A percentile compares a stretch with the other conserved stretches of the same genome.
Evolutionary conservation across 2,329 filamentous ascomycete species (phyloP).

Genomic region (Hyphodiscus sp.): DNA sequence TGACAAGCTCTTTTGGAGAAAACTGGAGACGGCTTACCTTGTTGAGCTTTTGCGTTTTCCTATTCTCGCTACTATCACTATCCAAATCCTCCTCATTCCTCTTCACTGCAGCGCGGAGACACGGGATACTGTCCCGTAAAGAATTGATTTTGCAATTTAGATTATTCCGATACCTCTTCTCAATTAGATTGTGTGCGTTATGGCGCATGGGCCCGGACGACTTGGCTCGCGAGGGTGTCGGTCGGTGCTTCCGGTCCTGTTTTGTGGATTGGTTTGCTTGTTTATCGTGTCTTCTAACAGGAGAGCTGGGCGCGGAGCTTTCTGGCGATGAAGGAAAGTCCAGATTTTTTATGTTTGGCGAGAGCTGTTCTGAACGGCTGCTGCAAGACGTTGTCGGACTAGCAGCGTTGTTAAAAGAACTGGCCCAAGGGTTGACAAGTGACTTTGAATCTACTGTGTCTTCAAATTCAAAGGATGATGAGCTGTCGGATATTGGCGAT

Average conservation of each 20-base stretch:
- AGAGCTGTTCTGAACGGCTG: background rate
- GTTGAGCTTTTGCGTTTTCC: conserved; percentile 3
- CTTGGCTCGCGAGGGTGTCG: conserved; percentile 1
- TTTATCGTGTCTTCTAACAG: background rate
- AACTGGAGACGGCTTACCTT: conserved; percentile 7
- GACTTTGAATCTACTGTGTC: too few relatives aligned
- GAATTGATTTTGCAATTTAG: conserved; percentile 7
- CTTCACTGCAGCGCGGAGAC: conserved; percentile 5
- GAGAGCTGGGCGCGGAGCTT: conserved; percentile 1
- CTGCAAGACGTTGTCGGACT: conserved; percentile 1
- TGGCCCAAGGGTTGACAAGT: background rate
- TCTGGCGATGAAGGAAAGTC: conserved; percentile 2
- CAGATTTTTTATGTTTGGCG: background rate
- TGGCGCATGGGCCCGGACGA: background rate
- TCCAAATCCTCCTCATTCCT: conserved; percentile 3
- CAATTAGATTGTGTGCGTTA: conserved; percentile 5
- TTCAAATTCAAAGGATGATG: background rate
- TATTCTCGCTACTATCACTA: conserved; percentile 3
- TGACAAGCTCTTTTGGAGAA: too few relatives aligned
- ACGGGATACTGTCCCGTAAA: conserved; percentile 6
- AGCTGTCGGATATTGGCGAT: conserved; percentile 5
- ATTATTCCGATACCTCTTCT: conserved; percentile 9
- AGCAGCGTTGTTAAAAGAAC: conserved; percentile 1
- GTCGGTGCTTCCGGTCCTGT: background rate
- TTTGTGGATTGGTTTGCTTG: background rate